These are phyloP conservation scores for Funneliformis geosporum DNA, from an alignment of 192 early-diverging fungal genomes.

Conservation along the genomic window DNA sequence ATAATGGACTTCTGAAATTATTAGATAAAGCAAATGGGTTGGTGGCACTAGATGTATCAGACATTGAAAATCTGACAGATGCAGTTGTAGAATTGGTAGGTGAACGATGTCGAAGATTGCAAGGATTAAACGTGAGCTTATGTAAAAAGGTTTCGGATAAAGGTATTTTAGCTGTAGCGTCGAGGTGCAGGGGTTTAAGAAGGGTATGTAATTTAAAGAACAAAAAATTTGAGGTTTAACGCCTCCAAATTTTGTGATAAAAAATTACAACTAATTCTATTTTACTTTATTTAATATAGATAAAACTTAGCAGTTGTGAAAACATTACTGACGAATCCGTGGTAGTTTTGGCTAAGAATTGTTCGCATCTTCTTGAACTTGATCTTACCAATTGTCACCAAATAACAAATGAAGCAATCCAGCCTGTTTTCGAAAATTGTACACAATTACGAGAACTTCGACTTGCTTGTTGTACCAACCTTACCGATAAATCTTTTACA, in stretches of 20 bases:
- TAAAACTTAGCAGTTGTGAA: slow-evolving; percentile 56
- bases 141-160: slow-evolving; percentile 52
- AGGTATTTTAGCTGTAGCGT: slow-evolving; percentile 46
- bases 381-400: slow-evolving; percentile 54
- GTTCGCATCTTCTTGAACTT: slow-evolving; percentile 55
- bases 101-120: slow-evolving; percentile 48
- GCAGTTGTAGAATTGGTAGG: slow-evolving; percentile 46
- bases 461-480: slow-evolving; percentile 38
- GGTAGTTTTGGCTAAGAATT: slow-evolving; percentile 49
- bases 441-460: slow-evolving; percentile 56
- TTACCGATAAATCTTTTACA: slow-evolving; percentile 45
- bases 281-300: slow-evolving; percentile 38
- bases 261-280: neutral
- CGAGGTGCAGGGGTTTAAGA: slow-evolving; percentile 48
- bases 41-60: slow-evolving; percentile 56
- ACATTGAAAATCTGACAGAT: slow-evolving; percentile 49
- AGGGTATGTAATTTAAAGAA: slow-evolving; percentile 44
- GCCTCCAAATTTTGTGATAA: too few species aligned
- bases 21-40: slow-evolving; percentile 41
- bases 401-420: slow-evolving; percentile 50
- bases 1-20: slow-evolving; percentile 47
- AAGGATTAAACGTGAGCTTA: slow-evolving; percentile 57
- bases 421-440: slow-evolving; percentile 45
- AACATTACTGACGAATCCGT: slow-evolving; percentile 51
- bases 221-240: neutral